Base-by-base conservation (phyloP, 371 early-diverging fungal species). In the Blakeslea trispora region DNA sequence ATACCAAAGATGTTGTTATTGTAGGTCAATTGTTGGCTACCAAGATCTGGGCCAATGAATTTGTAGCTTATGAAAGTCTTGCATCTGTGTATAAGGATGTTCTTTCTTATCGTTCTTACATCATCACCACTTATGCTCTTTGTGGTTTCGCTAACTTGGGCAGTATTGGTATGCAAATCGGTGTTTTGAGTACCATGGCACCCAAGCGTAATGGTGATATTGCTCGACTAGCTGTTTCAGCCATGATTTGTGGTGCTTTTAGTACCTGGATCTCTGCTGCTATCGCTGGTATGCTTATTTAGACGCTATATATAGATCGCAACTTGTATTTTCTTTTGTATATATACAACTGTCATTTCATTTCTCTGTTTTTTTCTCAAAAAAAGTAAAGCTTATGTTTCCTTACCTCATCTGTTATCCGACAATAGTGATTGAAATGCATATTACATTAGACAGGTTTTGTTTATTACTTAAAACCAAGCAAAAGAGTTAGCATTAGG, bases 81-180 rank as follows among this genome's bases (percentile, higher is more conserved):
- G 64, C 77, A 0, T 61, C 66, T 21, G 59, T 41, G 1, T 72
- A 57, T 35, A 52, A 31, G 17, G 66, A 52, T 24, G 35, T 54
- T 0, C 55, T 87, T 34, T 57, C 76, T 21, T 40, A 58, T 1
- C 84, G 89, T 19, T 75, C 85, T 0, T 46, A 61, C 6, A 32
- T 85, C 23, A 74, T 91, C 49, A 75, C 83, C 1, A 85, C 89
- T 24, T 93, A 91, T 63, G 89, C 93, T 14, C 84, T 93, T 55
- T 92, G 93, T 65, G 93, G 93, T 19, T 95, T 95, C 71, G 94
- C 93, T 58, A 95, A 95, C 74, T 69, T 92, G 45, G 87, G 86
- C 10, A 91, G 91, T 45, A 85, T 94, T 46, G 96, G 94, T 74
- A 91, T 93, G 66, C 92, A 93, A 61, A 86, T 93, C 58, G 89